phyloP scores from a whole-genome alignment of 23 red algal species.

The Agarophyton chilense region DNA sequence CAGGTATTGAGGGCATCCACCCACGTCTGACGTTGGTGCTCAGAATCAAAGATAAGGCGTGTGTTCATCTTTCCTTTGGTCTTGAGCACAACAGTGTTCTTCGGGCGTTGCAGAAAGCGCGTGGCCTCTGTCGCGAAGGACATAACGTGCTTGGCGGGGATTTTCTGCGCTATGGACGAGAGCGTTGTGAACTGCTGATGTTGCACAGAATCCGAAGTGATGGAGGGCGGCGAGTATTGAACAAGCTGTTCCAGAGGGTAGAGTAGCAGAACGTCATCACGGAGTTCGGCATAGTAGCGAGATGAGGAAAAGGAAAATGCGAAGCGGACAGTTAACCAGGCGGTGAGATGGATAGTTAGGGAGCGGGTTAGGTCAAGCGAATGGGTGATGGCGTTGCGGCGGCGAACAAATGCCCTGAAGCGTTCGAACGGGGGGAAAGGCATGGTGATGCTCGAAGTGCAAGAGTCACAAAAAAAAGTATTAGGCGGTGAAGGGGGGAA shows the following conservation, averaged over 20 bases:
- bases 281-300: constrained; percentile 14
- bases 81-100: not conserved
- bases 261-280: constrained; percentile 23
- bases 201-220: not conserved
- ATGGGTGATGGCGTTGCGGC: constrained; percentile 14
- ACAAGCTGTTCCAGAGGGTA: constrained; percentile 24
- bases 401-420: not conserved
- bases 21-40: not conserved
- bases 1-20: not conserved
- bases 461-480: no score
- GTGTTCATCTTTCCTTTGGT: not conserved
- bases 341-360: constrained; percentile 14
- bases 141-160: constrained; percentile 4
- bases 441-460: not conserved
- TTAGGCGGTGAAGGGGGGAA: not conserved
- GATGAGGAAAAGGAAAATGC: not conserved
- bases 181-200: not conserved
- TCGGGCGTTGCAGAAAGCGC: not conserved
- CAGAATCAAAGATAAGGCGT: constrained; percentile 1
- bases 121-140: not conserved
- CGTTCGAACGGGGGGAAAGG: not conserved
- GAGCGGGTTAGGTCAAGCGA: constrained; percentile 31
- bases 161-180: not conserved
- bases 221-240: not conserved
- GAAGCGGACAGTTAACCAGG: not conserved